These are phyloP conservation scores for Mycena amicta DNA, from an alignment of 768 basidiomycete genomes.

Conservation along the genomic window DNA sequence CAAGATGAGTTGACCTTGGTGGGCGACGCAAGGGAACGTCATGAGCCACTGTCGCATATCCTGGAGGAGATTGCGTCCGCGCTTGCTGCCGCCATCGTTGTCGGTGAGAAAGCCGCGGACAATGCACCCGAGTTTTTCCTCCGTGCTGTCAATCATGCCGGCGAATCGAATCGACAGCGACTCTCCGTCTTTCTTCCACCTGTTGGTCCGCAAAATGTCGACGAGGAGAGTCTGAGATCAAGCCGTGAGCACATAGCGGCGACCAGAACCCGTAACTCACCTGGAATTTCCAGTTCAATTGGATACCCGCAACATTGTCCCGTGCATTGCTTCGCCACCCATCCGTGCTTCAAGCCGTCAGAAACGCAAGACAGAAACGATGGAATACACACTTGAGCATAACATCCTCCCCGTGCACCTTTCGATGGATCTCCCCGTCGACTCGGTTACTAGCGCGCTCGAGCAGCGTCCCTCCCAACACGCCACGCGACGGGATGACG, in stretches of 20 bases:
- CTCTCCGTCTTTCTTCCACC: neutral
- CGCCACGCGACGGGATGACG: neutral
- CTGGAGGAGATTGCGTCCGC: slow-evolving; percentile 3
- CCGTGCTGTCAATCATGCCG: slow-evolving; percentile 3
- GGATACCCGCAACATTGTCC: neutral
- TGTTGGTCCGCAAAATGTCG: neutral
- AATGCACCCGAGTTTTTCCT: neutral
- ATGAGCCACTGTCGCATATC: slow-evolving; percentile 8
- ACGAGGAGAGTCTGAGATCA: neutral
- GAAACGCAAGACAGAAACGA: neutral
- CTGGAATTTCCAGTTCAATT: neutral
- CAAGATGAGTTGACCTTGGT: slow-evolving; percentile 17
- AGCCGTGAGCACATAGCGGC: too few species aligned
- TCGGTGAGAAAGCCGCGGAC: slow-evolving; percentile 6
- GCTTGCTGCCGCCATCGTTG: slow-evolving; percentile 10
- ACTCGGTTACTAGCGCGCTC: neutral
- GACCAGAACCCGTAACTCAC: too few species aligned
- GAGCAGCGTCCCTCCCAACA: neutral
- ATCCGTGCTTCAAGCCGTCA: neutral
- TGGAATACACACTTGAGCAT: neutral
- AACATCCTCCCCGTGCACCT: neutral
- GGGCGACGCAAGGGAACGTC: slow-evolving; percentile 8
- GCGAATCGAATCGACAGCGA: neutral
- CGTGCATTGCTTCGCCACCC: neutral
- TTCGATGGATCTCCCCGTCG: neutral